Conservation (phyloP, 495 filamentous ascomycete genomes). For the Cercophora newfieldiana region DNA sequence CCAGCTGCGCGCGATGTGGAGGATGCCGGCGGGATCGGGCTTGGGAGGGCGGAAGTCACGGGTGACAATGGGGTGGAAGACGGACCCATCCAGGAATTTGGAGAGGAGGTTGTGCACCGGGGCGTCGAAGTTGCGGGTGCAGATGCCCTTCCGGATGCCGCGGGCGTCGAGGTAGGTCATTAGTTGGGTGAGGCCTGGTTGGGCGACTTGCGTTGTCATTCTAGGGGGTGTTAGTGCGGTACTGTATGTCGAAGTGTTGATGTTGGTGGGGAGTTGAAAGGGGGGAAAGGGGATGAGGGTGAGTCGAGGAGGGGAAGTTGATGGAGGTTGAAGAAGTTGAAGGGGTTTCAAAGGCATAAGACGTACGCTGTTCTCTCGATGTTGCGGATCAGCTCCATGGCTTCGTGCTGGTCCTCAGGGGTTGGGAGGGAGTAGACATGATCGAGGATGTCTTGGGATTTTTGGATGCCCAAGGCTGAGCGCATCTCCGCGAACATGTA, state of each 20-base stretch:
- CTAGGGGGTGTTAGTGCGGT: neutral
- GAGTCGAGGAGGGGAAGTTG: neutral
- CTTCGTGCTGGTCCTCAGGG: slow-evolving; percentile 55
- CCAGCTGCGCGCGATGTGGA: slow-evolving; percentile 81
- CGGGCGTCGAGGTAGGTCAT: slow-evolving; percentile 77
- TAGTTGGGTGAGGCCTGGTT: slow-evolving; percentile 70
- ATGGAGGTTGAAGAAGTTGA: no score
- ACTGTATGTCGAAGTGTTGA: neutral
- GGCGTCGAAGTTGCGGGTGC: slow-evolving; percentile 91
- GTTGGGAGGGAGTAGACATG: slow-evolving; percentile 76
- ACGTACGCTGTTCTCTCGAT: slow-evolving; percentile 67
- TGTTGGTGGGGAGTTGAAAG: no score
- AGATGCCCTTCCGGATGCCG: slow-evolving; percentile 73
- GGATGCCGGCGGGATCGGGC: slow-evolving; percentile 82
- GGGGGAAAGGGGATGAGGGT: neutral
- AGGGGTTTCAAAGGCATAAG: neutral
- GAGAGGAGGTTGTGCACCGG: slow-evolving; percentile 63
- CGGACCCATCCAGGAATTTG: slow-evolving; percentile 65
- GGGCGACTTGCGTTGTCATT: slow-evolving; percentile 76
- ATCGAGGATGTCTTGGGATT: slow-evolving; percentile 77
- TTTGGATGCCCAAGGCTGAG: slow-evolving; percentile 62
- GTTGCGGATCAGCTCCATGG: slow-evolving; percentile 68
- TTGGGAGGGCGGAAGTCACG: slow-evolving; percentile 83
- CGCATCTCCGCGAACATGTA: slow-evolving; percentile 95
- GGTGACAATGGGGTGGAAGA: slow-evolving; percentile 83